Conservation (phyloP, 192 early-diverging fungal genomes). For the Coemansia sp. region DNA sequence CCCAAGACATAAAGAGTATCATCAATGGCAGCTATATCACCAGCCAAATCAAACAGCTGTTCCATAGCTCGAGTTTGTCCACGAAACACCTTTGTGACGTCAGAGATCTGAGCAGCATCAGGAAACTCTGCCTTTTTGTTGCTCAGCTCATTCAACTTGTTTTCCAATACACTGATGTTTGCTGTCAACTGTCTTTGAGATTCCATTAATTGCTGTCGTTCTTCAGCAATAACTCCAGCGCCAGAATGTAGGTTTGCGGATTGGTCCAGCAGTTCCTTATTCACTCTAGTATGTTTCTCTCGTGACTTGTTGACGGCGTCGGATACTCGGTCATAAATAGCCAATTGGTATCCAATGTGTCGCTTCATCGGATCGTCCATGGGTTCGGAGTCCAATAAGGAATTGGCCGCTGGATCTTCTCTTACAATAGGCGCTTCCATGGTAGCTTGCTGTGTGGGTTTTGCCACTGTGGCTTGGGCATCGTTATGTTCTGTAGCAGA, state of each 20-base stretch:
- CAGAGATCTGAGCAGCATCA: constrained; percentile 15
- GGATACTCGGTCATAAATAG: constrained; percentile 60
- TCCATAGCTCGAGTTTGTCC: constrained; percentile 29
- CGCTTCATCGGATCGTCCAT: constrained; percentile 51
- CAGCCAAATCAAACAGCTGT: constrained; percentile 84
- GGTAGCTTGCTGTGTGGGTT: too few species aligned
- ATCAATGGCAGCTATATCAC: constrained; percentile 85
- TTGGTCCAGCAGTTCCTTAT: constrained; percentile 62
- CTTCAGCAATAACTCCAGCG: constrained; percentile 60
- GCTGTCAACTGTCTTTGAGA: constrained; percentile 58
- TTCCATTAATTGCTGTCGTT: constrained; percentile 57
- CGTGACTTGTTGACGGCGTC: constrained; percentile 56
- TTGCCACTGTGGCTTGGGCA: too few species aligned
- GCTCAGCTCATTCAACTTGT: constrained; percentile 57
- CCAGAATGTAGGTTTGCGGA: constrained; percentile 71
- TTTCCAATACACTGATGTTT: constrained; percentile 63
- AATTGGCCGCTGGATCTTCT: constrained; percentile 19
- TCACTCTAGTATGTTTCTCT: constrained; percentile 56
- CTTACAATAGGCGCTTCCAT: too few species aligned
- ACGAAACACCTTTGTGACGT: constrained; percentile 27
- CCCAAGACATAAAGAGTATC: constrained; percentile 82
- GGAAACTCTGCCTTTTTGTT: constrained; percentile 43
- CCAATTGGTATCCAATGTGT: constrained; percentile 54
- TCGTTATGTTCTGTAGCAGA: too few species aligned
- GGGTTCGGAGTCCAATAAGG: constrained; percentile 38